Evolutionary conservation across 495 filamentous ascomycete species (phyloP), one percentile per base, ranked within the genome.

Genomic region (Podospora tetraspora): DNA sequence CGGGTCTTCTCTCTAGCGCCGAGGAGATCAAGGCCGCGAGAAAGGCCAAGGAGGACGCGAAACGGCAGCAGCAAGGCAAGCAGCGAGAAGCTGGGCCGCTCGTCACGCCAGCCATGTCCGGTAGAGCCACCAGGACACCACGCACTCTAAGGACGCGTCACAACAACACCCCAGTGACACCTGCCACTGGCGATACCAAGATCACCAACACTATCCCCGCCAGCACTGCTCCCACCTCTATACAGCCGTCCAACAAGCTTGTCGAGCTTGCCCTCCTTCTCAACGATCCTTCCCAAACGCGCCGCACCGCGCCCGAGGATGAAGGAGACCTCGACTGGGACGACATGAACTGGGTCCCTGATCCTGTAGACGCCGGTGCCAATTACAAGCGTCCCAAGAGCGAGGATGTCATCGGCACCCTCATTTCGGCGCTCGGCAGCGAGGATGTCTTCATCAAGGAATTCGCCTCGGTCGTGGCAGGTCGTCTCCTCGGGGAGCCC

Each of bases 391-490:
- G 92, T 61, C 89, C 90, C n/a, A 94, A 93, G 77, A 89, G 86
- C 61, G 88, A 91, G 62, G 95, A 98, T 76, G 90, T 98, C n/a
- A 91, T 98, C 34, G 92, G 92, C 25, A 95, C 90, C 37, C 81
- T 99, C 27, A 91, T 97, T 66, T 90, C 89, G 66, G 85, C 96
- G 1, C 93, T 95, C 69, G 93, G 96, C 25, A 89, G 90, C 52
- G 88, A 92, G 79, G 90, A 96, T 60, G 86, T 91, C 2, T 97
- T 98, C 76, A 92, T 97, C 75, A 94, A 93, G 74, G 96, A 98
- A 77, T 89, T 99, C 70, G 91, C 94, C 69, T 86, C 84, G 23
- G 89, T 97, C 60, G 83, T 99, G 12, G 91, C 90, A 3, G 91
- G 94, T 65, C 88, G 92, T 34, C 80, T 99, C 23, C 83, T 99